Conservation (phyloP, 2,329 filamentous ascomycete genomes). For the Arthrobotrys megalospora region DNA sequence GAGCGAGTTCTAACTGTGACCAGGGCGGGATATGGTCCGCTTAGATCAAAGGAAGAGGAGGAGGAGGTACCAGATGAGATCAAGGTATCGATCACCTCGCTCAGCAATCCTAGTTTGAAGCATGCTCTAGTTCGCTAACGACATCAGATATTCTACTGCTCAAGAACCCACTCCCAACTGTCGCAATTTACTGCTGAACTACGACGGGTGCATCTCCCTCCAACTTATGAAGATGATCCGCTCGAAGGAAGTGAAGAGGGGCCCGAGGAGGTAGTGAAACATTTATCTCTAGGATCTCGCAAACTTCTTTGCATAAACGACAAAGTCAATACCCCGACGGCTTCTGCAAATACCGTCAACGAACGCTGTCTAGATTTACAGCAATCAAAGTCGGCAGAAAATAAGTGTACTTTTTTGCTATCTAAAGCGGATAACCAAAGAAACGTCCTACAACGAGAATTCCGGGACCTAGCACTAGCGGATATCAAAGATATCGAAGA, state of each 20-base stretch:
- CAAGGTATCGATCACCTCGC: slow-evolving; percentile 72
- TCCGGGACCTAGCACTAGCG: slow-evolving; percentile 87
- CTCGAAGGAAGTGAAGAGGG: slow-evolving; percentile 63
- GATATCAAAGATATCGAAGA: slow-evolving; percentile 95
- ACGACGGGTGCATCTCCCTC: slow-evolving; percentile 81
- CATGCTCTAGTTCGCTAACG: slow-evolving; percentile 50
- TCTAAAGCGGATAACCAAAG: slow-evolving; percentile 76
- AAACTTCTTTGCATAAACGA: slow-evolving; percentile 93
- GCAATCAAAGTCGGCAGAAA: slow-evolving; percentile 75
- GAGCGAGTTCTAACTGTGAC: slow-evolving; percentile 6
- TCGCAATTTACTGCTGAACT: slow-evolving; percentile 89
- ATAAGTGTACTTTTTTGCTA: slow-evolving; percentile 82
- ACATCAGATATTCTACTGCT: slow-evolving; percentile 85
- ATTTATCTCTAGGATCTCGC: slow-evolving; percentile 85
- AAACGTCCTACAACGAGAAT: slow-evolving; percentile 80
- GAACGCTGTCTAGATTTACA: slow-evolving; percentile 93
- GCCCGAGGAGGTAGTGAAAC: slow-evolving; percentile 78
- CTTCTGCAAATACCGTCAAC: slow-evolving; percentile 84
- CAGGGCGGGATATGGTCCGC: slow-evolving; percentile 46
- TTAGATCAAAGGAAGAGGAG: slow-evolving; percentile 67
- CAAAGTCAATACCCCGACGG: slow-evolving; percentile 79
- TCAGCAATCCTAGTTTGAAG: background rate
- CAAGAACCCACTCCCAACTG: slow-evolving; percentile 91
- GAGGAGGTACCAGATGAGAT: slow-evolving; percentile 76
- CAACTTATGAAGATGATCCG: slow-evolving; percentile 74